Conservation (phyloP, 1,139 yeast species). For the Yamadazyma epiphylla region DNA sequence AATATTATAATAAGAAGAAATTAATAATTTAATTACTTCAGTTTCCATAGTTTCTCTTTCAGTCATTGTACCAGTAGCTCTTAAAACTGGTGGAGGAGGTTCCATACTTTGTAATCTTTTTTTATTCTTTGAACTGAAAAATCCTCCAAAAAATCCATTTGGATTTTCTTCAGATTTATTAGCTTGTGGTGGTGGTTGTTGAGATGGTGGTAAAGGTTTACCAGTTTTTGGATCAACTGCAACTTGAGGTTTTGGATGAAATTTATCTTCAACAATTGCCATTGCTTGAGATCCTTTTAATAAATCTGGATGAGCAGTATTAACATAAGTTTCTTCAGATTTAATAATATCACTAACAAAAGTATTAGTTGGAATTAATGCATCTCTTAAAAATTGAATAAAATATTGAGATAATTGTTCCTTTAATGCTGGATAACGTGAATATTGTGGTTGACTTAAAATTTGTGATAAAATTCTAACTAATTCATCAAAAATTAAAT, state of each 20-base stretch:
- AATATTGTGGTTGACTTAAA: conserved; percentile 72
- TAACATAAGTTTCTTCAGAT: conserved; percentile 89
- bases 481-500: conserved; percentile 89
- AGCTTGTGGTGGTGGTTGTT: conserved; percentile 33
- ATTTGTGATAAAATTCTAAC: conserved; percentile 87
- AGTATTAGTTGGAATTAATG: conserved; percentile 77
- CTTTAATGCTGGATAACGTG: conserved; percentile 86
- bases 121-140: conserved; percentile 88
- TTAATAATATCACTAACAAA: conserved; percentile 79
- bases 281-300: conserved; percentile 93
- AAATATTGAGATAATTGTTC: conserved; percentile 81
- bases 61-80: conserved; percentile 92
- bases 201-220: conserved; percentile 57
- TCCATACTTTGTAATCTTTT: conserved; percentile 95
- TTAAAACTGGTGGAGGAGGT: conserved; percentile 92
- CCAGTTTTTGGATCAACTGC: conserved; percentile 93
- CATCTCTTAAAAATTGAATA: conserved; percentile 75
- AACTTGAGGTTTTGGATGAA: conserved; percentile 78
- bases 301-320: conserved; percentile 96
- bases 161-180: conserved; percentile 34
- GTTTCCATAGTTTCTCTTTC: conserved; percentile 97
- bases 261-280: conserved; percentile 87
- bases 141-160: conserved; percentile 90
- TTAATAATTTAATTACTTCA: conserved; percentile 89
- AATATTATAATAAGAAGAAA: conserved; percentile 84